A percentile compares a stretch with the other conserved stretches of the same genome.
phyloP scores from a whole-genome alignment of 805 yeast species.

The Wickerhamomyces xylosicus region DNA sequence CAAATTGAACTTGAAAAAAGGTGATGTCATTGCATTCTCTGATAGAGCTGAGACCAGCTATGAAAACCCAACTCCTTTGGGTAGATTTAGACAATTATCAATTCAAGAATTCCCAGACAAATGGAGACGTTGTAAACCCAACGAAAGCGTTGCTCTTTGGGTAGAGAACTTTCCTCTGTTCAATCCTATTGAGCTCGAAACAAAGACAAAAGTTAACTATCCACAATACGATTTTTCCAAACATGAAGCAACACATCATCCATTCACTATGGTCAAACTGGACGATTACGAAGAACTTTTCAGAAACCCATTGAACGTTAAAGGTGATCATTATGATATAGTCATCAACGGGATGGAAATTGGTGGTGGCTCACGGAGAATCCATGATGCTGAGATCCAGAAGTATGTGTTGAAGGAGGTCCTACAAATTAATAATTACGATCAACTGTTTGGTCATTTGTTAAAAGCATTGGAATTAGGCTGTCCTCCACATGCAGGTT shows the following conservation, averaged over 20 bases:
- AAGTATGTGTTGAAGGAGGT: slow-evolving; percentile 57
- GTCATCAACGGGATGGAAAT: slow-evolving; percentile 92
- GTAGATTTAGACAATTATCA: slow-evolving; percentile 71
- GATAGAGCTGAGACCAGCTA: slow-evolving; percentile 62
- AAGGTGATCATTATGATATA: slow-evolving; percentile 90
- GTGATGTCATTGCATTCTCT: slow-evolving; percentile 72
- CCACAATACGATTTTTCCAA: slow-evolving; percentile 47
- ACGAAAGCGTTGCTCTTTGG: slow-evolving; percentile 60
- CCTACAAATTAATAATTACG: slow-evolving; percentile 47
- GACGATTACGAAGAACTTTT: slow-evolving; percentile 53
- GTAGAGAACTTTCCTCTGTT: slow-evolving; percentile 89
- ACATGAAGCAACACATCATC: slow-evolving; percentile 83
- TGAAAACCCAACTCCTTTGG: slow-evolving; percentile 94
- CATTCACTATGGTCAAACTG: slow-evolving; percentile 84
- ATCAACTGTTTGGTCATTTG: slow-evolving; percentile 73
- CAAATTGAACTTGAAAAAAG: slow-evolving; percentile 36
- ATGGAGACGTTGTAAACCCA: slow-evolving; percentile 23
- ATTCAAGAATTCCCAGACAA: slow-evolving; percentile 40
- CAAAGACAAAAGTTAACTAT: slow-evolving; percentile 25
- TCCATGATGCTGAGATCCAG: slow-evolving; percentile 80
- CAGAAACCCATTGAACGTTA: slow-evolving; percentile 47
- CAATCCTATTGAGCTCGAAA: slow-evolving; percentile 49
- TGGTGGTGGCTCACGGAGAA: slow-evolving; percentile 96
- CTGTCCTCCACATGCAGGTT: slow-evolving; percentile 98
- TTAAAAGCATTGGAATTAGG: slow-evolving; percentile 76